Evolutionary conservation across 257 asterid species (phyloP).

Genomic region (Leonotis leonurus): DNA sequence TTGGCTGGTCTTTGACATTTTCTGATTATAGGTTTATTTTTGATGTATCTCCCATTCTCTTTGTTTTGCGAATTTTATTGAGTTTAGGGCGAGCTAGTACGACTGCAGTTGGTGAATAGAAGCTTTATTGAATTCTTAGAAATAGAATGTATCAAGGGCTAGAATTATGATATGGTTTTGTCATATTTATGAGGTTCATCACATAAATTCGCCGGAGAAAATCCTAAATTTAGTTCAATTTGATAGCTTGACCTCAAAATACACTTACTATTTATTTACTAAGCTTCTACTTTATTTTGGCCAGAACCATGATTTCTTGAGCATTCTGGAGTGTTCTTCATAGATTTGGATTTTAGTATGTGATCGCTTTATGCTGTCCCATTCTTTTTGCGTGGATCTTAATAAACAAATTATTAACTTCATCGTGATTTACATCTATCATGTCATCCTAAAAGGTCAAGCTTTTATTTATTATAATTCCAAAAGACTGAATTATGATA

Average conservation of each 20-base stretch:
- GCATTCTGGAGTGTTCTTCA: neutral
- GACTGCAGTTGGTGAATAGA: neutral
- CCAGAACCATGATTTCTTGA: slow-evolving; percentile 1
- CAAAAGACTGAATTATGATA: neutral
- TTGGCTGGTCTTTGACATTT: neutral
- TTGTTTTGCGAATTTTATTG: too few species aligned
- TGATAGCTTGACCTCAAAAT: slow-evolving; percentile 6
- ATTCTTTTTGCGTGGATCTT: neutral
- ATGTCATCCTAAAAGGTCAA: neutral
- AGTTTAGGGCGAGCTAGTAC: neutral
- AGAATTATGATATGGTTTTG: slow-evolving; percentile 5
- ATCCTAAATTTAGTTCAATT: neutral
- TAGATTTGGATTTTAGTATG: neutral
- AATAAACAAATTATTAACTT: neutral
- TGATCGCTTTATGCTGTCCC: neutral
- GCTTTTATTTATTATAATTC: slow-evolving; percentile 9
- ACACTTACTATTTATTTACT: neutral
- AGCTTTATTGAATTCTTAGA: neutral
- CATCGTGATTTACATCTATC: neutral
- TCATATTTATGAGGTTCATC: neutral
- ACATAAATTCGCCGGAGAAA: neutral
- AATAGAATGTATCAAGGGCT: neutral
- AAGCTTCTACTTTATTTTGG: neutral
- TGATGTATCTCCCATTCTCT: too few species aligned
- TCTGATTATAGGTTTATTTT: neutral